Percentiles rank a stretch among this genome's conserved stretches.
Conservation (phyloP, 2,329 filamentous ascomycete genomes). For the Ophiostoma quercus region DNA sequence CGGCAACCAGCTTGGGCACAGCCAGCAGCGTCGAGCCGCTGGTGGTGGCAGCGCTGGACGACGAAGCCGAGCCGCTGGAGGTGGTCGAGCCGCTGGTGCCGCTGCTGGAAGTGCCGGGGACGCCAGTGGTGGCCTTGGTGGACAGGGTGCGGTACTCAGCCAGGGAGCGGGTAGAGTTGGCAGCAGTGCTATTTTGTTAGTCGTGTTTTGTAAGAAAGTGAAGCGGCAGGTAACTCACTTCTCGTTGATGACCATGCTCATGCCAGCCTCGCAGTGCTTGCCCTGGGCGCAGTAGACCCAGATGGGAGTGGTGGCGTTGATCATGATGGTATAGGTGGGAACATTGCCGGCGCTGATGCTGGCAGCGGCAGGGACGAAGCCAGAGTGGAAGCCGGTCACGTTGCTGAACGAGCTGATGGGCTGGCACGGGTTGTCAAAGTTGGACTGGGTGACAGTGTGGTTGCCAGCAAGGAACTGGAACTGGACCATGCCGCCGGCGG, state of each 20-base stretch:
- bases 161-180: constrained; percentile 51
- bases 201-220: background rate
- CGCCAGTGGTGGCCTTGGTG: constrained; percentile 37
- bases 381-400: constrained; percentile 58
- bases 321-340: constrained; percentile 64
- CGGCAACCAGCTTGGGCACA: constrained; percentile 40
- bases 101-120: constrained; percentile 30
- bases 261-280: constrained; percentile 46
- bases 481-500: constrained; percentile 59
- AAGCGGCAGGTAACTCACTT: constrained; percentile 46
- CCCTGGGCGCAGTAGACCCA: constrained; percentile 45
- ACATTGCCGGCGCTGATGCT: constrained; percentile 45
- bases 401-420: constrained; percentile 43
- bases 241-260: constrained; percentile 59
- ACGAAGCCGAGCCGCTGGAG: constrained; percentile 27
- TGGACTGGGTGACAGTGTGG: constrained; percentile 75
- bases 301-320: constrained; percentile 61
- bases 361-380: constrained; percentile 60
- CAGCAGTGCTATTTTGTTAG: constrained; percentile 37
- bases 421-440: constrained; percentile 44
- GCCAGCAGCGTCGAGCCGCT: constrained; percentile 32
- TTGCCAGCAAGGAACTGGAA: constrained; percentile 64
- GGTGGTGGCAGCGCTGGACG: constrained; percentile 28
- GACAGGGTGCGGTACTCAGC: constrained; percentile 44
- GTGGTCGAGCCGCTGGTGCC: constrained; percentile 26